Evolutionary conservation across 345 rosid species (phyloP).

Genomic region (Rhodamnia argentea): DNA sequence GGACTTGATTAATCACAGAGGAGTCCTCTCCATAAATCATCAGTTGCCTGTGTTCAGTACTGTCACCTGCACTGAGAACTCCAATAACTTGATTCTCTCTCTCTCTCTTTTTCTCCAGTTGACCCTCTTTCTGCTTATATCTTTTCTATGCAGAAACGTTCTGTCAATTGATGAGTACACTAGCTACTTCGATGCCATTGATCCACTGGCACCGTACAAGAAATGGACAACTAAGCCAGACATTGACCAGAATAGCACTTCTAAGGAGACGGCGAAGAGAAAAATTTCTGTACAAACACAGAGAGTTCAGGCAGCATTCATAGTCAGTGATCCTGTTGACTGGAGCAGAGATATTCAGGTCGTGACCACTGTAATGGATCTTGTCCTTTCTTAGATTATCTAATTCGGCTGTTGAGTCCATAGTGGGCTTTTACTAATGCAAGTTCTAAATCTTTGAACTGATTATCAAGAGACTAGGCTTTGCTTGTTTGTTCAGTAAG

Average conservation of each 20-base stretch:
- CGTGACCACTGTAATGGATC: not conserved
- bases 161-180: constrained; percentile 74
- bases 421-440: not conserved
- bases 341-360: constrained; percentile 98
- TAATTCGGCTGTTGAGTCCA: not conserved
- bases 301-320: constrained; percentile 76
- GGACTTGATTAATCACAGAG: not conserved
- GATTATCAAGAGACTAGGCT: not conserved
- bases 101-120: not conserved
- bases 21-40: not conserved
- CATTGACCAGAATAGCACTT: constrained; percentile 5
- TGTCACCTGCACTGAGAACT: not conserved
- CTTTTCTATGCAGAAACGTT: constrained; percentile 56
- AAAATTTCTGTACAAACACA: constrained; percentile 15
- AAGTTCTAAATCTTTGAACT: not conserved
- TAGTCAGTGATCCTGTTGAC: constrained; percentile 85
- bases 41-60: not conserved
- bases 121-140: not conserved
- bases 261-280: constrained; percentile 7
- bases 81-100: not conserved
- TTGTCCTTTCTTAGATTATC: not conserved
- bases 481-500: not conserved
- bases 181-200: constrained; percentile 64
- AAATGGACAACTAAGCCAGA: constrained; percentile 31
- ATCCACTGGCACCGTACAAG: constrained; percentile 69